Evolutionary conservation across 352 stramenopile genomes (phyloP).

Genomic region (Globisporangium paroecandrum): DNA sequence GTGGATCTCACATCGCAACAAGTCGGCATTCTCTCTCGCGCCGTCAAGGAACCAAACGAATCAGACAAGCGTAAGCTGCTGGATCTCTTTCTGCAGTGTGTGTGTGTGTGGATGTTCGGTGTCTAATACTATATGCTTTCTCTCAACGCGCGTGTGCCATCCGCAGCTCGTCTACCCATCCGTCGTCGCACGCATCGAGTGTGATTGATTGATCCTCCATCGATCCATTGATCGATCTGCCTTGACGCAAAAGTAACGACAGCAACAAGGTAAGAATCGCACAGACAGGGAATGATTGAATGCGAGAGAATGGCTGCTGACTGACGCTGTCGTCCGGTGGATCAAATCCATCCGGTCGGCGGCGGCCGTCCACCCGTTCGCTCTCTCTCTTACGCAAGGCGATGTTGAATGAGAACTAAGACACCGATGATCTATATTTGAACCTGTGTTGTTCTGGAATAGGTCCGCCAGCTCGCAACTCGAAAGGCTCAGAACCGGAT

Average conservation of each 20-base stretch:
- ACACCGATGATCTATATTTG: constrained; percentile 7
- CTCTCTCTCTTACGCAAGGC: neutral
- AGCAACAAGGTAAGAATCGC: constrained; percentile 3
- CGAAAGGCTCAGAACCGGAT: constrained; percentile 18
- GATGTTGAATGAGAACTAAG: neutral
- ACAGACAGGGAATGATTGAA: neutral
- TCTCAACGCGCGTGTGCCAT: neutral
- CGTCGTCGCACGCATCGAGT: constrained; percentile 6
- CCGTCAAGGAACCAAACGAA: constrained; percentile 1
- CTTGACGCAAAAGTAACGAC: constrained; percentile 1
- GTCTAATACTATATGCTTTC: constrained; percentile 6
- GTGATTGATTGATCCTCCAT: constrained; percentile 19
- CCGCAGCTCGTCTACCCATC: constrained; percentile 1
- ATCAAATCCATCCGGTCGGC: constrained; percentile 15
- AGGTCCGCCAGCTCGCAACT: constrained; percentile 1
- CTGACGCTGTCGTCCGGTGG: constrained; percentile 8
- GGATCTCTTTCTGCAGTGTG: neutral
- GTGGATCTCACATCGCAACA: constrained; percentile 1
- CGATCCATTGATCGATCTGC: constrained; percentile 23
- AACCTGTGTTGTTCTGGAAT: constrained; percentile 4
- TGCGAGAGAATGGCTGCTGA: constrained; percentile 5
- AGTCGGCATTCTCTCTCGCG: constrained; percentile 1
- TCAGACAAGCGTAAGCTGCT: neutral
- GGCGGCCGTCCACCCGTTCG: neutral
- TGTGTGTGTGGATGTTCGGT: neutral